Evolutionary conservation across 148 eudicot species (phyloP), one percentile per base, ranked within the genome.

Genomic region (Vaccinium corymbosum): DNA sequence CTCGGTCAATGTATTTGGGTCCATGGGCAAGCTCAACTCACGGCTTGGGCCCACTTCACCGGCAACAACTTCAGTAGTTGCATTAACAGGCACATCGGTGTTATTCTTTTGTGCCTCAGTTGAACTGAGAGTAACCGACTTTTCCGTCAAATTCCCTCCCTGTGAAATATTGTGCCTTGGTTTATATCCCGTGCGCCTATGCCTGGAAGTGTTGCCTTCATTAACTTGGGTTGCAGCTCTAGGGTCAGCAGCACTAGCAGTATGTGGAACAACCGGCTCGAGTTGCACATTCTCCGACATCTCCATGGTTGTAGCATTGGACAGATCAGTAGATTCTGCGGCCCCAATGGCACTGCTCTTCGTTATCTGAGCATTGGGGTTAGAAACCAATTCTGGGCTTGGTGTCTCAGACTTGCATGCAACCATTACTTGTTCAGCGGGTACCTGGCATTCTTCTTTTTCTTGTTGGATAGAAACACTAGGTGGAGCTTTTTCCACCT

Each of bases 171-270:
- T 89, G 87, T 88, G 94, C 92, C 83, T 93, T 86, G 81, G 93
- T 87, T 91, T 95, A 83, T 86, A 76, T 61, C 94, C 86, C 48
- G 81, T 59, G 27, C 85, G 89, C 89, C 89, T 93, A 64, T 91
- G 92, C 88, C 86, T 92, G n/a, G 89, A 76, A 46, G 56, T 61
- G 76, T 85, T 52, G 16, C 87, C 86, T 55, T 91, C 94, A 78
- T 79, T 83, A 81, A 81, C 85, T 81, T 85, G 91, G 61, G 84
- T 78, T 46, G 89, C 81, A 83, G 82, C 85, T 84, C 84, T 89
- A 70, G 79, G 32, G 35, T 80, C 81, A 55, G 71, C 79, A 86
- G 79, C 89, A 89, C 80, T 85, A 81, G 84, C 84, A 64, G 70
- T 46, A 78, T 49, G 85, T n/a, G 86, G 77, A 66, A 75, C 88